Conservation (phyloP, 1,139 yeast species). For the Geotrichum candidum region DNA sequence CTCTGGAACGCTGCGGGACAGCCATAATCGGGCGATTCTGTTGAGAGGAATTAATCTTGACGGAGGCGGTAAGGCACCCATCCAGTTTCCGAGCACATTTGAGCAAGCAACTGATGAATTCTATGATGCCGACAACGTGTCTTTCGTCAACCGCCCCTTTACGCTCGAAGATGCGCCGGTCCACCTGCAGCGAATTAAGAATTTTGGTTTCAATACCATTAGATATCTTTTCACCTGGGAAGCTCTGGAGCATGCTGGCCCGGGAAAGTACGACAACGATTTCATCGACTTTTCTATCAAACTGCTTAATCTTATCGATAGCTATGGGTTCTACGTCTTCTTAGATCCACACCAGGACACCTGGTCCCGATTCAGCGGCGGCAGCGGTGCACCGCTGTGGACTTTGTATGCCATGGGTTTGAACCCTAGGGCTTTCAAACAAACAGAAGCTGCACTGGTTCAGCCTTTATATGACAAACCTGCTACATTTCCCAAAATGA, state of each 20-base stretch:
- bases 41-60: conserved; percentile 82
- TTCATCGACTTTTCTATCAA: conserved; percentile 64
- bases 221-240: conserved; percentile 84
- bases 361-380: conserved; percentile 84
- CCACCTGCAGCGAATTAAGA: conserved; percentile 62
- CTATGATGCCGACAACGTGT: conserved; percentile 61
- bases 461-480: conserved; percentile 43
- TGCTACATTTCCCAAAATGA: conserved; percentile 52
- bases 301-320: conserved; percentile 50
- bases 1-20: conserved; percentile 56
- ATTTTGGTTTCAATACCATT: conserved; percentile 74
- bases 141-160: conserved; percentile 75
- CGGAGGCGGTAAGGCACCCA: conserved; percentile 68
- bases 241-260: conserved; percentile 80
- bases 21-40: conserved; percentile 50
- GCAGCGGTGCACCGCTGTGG: conserved; percentile 93
- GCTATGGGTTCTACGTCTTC: conserved; percentile 67
- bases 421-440: conserved; percentile 56
- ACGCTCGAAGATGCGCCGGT: conserved; percentile 62
- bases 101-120: conserved; percentile 43
- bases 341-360: conserved; percentile 87
- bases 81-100: conserved; percentile 43
- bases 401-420: conserved; percentile 82
- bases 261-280: conserved; percentile 70
- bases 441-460: conserved; percentile 72